These are phyloP conservation scores for Vaccinium darrowii DNA, from an alignment of 148 eudicot species.

Conservation along the genomic window DNA sequence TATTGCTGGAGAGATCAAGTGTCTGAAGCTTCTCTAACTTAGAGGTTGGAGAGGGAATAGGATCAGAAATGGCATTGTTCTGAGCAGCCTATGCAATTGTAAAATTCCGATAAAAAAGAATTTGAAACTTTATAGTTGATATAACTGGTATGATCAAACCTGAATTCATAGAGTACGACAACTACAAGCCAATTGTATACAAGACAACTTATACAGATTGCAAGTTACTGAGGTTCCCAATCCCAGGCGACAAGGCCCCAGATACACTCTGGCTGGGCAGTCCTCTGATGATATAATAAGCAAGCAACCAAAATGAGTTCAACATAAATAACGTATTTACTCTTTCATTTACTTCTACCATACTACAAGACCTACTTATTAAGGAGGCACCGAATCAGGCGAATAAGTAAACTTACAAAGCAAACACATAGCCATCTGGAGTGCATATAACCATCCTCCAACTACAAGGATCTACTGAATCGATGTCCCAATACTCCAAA, in stretches of 20 bases:
- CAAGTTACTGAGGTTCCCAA: slow-evolving; percentile 77
- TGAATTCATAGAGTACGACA: neutral
- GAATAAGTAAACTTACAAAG: slow-evolving; percentile 54
- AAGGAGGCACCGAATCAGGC: neutral
- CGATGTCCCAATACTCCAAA: slow-evolving; percentile 76
- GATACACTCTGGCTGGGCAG: slow-evolving; percentile 79
- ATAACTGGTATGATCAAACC: neutral
- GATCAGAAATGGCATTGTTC: slow-evolving; percentile 69
- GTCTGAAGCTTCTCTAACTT: slow-evolving; percentile 75
- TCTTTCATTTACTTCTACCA: too few species aligned
- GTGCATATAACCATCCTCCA: slow-evolving; percentile 92
- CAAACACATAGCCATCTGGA: slow-evolving; percentile 64
- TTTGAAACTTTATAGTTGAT: neutral
- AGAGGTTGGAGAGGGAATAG: slow-evolving; percentile 65
- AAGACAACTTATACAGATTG: slow-evolving; percentile 64
- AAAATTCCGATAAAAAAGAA: neutral
- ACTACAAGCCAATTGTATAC: neutral
- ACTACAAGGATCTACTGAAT: slow-evolving; percentile 88
- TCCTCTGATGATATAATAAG: slow-evolving; percentile 48
- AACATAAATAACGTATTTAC: neutral
- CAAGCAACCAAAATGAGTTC: slow-evolving; percentile 7
- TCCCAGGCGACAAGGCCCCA: slow-evolving; percentile 72
- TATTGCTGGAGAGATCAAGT: slow-evolving; percentile 79
- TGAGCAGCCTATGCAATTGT: slow-evolving; percentile 60
- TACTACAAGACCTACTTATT: neutral